Evolutionary conservation across 345 rosid species (phyloP), one percentile per base, ranked within the genome.

Genomic region (Gossypium thurberi): DNA sequence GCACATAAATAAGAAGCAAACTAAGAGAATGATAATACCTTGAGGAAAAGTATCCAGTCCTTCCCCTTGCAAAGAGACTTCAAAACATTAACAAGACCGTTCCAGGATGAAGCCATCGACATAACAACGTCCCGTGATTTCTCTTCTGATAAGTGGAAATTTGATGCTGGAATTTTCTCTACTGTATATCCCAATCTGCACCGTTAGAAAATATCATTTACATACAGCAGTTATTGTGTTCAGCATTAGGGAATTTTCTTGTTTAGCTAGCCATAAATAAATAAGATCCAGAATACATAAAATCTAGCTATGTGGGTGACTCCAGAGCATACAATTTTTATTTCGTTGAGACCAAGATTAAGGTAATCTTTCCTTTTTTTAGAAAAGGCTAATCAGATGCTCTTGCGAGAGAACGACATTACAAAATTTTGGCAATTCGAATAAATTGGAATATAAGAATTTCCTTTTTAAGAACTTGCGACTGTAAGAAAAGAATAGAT

Each of bases 161-260:
- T 72, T 60, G 97, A 90, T 13, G 83, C 56, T 8, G 89, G 87
- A 73, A 94, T 82, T 84, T 92, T 92, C 86, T 94, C 97, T 17
- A 90, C 17, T 50, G 84, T 84, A 78, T 87, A 90, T 62, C 95
- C 97, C 46, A 92, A 80, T 83, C 97, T 94, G 93, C 83, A 90
- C 7, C 70, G 70, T 55, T 21, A 55, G 50, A 76, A 77, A 81
- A 67, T 46, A 50, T 48, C 44, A 69, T 47, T 63, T 4, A 47
- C 42, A 20, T 43, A 37, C 23, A 55, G 12, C 7, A 72, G 69
- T 3, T 17, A 74, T 18, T 47, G 18, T 59, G 53, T 9, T 64
- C n/a, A 37, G 71, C 70, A 8, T 65, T 69, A 21, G 59, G 10
- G 21, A 52, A n/a, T 74, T 40, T 40, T 10, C 25, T 21, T 50